Evolutionary conservation across 139 green algal genomes (phyloP).

Genomic region (Chlamydomonas sphaeroides): DNA sequence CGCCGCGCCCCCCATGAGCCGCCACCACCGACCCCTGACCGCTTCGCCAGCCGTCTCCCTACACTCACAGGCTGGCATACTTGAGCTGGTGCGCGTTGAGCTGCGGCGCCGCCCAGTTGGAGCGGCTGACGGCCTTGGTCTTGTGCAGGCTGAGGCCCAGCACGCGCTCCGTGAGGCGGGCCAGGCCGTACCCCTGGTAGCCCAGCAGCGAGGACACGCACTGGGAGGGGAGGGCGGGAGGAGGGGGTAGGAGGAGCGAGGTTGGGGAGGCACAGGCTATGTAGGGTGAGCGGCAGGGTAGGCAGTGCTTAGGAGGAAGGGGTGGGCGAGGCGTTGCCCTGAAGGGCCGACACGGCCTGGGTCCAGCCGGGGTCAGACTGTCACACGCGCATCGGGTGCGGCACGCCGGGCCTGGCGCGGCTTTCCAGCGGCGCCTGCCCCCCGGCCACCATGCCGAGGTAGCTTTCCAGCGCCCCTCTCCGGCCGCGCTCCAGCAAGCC

Average conservation of each 20-base stretch:
- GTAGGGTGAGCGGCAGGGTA: too few species aligned
- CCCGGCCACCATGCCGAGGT: too few species aligned
- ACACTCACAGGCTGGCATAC: constrained; percentile 61
- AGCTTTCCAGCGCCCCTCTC: neutral
- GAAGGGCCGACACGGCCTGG: too few species aligned
- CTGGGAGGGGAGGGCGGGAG: neutral
- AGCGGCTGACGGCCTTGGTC: constrained; percentile 52
- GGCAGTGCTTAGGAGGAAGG: too few species aligned
- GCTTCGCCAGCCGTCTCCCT: neutral
- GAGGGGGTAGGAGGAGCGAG: neutral
- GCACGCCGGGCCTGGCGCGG: too few species aligned
- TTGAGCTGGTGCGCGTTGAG: constrained; percentile 56
- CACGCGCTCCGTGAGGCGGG: constrained; percentile 51
- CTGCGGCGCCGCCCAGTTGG: constrained; percentile 59
- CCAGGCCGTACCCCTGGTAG: constrained; percentile 53
- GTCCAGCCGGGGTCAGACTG: too few species aligned
- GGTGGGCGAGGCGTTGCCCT: too few species aligned
- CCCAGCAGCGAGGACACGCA: constrained; percentile 43
- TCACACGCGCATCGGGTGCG: too few species aligned
- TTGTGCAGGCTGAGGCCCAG: constrained; percentile 62
- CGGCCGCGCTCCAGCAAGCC: neutral
- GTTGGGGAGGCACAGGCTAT: neutral
- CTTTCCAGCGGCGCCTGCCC: too few species aligned
- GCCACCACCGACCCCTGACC: neutral
- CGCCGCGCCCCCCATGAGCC: neutral